Percentiles rank a stretch among this genome's conserved stretches.
phyloP scores from a whole-genome alignment of 441 rosid genomes.

The Populus hybrid region DNA sequence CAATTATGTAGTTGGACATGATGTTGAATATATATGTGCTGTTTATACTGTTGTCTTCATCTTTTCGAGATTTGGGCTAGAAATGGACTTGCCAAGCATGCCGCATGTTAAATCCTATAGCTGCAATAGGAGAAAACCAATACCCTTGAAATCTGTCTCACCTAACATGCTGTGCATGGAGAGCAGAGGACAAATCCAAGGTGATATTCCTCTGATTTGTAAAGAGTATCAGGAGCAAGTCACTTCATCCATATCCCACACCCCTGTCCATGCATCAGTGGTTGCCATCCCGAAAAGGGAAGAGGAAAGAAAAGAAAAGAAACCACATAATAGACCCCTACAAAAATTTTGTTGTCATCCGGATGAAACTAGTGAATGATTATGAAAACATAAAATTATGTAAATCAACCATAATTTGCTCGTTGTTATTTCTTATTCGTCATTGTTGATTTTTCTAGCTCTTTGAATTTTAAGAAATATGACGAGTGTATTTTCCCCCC shows the following conservation, averaged over 20 bases:
- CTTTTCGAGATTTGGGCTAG: not conserved
- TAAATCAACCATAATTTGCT: not conserved
- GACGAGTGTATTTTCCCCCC: not conserved
- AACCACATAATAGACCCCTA: not conserved
- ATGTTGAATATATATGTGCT: not conserved
- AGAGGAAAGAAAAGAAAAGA: not conserved
- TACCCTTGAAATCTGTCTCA: conserved; percentile 10
- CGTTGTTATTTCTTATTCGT: not conserved
- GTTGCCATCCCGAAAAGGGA: not conserved
- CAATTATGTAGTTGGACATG: not conserved
- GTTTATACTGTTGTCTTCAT: not conserved
- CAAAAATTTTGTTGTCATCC: not conserved
- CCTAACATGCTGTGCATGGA: not conserved
- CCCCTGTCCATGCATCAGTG: not conserved
- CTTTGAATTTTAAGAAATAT: conserved; percentile 5
- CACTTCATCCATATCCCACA: not conserved
- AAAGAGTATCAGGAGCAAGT: not conserved
- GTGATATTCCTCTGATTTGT: not conserved
- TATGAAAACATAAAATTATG: not conserved
- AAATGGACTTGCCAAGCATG: not conserved
- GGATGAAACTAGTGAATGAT: not conserved
- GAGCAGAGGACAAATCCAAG: not conserved
- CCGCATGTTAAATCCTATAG: not conserved
- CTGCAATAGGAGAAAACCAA: not conserved
- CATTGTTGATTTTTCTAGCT: not conserved